Evolutionary conservation across 2,329 filamentous ascomycete species (phyloP), one percentile per base, ranked within the genome.

Genomic region (Verticillium albo-atrum): DNA sequence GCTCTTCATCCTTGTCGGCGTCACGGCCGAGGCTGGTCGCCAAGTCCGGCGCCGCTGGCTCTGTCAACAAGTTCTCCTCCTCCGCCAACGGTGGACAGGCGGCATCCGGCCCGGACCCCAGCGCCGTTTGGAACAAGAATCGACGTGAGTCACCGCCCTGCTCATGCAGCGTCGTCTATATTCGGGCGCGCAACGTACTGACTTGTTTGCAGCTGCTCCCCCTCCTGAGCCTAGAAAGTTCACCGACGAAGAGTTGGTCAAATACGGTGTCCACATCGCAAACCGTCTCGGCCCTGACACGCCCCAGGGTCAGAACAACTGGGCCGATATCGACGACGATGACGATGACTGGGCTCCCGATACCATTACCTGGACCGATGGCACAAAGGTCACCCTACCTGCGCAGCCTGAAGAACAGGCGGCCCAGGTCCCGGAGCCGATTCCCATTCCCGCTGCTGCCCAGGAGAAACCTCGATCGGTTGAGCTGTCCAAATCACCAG

Each of bases 241-340:
- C 61, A 94, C 91, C 4, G 91, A 96, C 67, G 91, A 96, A 71
- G 91, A 96, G 70, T 80, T 96, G 68, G 89, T 92, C 71, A 90
- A 92, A 71, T 92, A 91, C 73, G 91, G 91, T 32, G 95, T 95
- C 68, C 91, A 95, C 71, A 84, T 96, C 75, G 90, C 91, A 59
- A 91, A 84, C 67, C 87, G 91, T 66, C 77, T 95, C 59, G 88
- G 91, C 64, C 83, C 89, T 55, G 90, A 94, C 65, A 90, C 92
- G 70, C 74, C 80, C 57, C 85, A 85, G 60, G 90, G 90, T 61
- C 89, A 92, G 67, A 86, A 88, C 32, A 94, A 93, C 71, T 96
- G 91, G 91, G 91, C 91, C 26, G 91, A 96, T 69, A 93, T 94
- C 61, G 91, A 95, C 62, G 91, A 95, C 60, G 91, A 95, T 64